Evolutionary conservation across 306 rosid genomes (phyloP), one percentile per base, ranked within the genome.

Genomic region (Cucurbita moschata): DNA sequence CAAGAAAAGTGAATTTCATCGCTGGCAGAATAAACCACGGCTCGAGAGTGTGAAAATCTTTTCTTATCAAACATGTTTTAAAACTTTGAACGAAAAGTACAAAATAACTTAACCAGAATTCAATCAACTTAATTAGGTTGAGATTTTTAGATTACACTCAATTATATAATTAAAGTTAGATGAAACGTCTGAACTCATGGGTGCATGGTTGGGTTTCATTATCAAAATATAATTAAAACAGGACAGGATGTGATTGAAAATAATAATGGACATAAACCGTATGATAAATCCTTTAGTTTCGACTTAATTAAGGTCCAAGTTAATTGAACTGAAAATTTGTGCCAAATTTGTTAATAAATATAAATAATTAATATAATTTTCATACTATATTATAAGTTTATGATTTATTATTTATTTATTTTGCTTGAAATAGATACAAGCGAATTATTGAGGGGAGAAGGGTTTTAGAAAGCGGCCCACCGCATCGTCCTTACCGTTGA

Each of bases 121-220:
- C 19, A 19, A 19, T 19, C 0, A 19, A 19, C 19, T 19, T 19
- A 21, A 21, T 21, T 21, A 21, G 23, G 23, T 0, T 21, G 1
- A 0, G 23, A 21, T 21, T 21, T 21, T 21, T 21, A 21, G 0
- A 21, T 21, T 21, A 21, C 0, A 21, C 23, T 1, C 0, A 21
- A 19, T 19, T 19, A 19, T 19, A 1, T 21, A 13, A 16, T 63
- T 38, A 4, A 43, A 44, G 83, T 76, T 42, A 16, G 96, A 79
- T 83, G 77, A 79, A 77, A 82, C 47, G 91, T 83, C 87, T 60
- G 55, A 21, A 43, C 81, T 83, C 7, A 82, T 85, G 78, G 96
- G 83, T 89, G 78, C 16, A 74, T 40, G 74, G 76, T 72, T 68
- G 79, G 74, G 80, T 52, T 83, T 83, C 87, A 78, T 49, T 38